Conservation (phyloP, 805 yeast species). For the Wickerhamomyces canadensis region DNA sequence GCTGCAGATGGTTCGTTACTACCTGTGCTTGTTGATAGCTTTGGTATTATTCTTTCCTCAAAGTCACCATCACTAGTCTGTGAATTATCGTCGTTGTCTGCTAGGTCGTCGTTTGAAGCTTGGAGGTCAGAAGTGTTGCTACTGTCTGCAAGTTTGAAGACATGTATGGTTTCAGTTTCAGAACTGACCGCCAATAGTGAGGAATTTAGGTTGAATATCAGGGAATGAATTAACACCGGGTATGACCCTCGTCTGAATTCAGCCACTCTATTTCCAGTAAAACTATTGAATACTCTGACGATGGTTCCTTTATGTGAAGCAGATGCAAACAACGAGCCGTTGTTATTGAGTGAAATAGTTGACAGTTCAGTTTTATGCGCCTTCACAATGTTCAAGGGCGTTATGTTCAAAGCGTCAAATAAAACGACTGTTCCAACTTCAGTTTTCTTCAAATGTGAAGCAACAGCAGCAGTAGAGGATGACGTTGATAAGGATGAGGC, state of each 20-base stretch:
- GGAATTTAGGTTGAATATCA: conserved; percentile 47
- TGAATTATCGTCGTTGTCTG: not conserved
- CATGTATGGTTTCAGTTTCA: conserved; percentile 60
- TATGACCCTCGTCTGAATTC: conserved; percentile 83
- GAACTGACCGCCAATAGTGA: conserved; percentile 51
- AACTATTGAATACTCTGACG: conserved; percentile 71
- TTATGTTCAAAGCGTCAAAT: conserved; percentile 68
- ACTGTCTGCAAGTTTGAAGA: conserved; percentile 54
- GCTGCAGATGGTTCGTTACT: not conserved
- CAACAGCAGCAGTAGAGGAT: too few relatives aligned
- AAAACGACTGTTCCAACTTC: conserved; percentile 45
- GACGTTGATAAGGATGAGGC: too few relatives aligned
- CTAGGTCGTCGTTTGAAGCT: conserved; percentile 1
- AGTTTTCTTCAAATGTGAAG: conserved; percentile 2
- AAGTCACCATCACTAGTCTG: not conserved
- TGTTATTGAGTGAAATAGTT: conserved; percentile 58
- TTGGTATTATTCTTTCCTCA: conserved; percentile 13
- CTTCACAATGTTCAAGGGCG: conserved; percentile 74
- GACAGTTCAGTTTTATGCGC: conserved; percentile 83
- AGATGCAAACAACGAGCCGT: conserved; percentile 80
- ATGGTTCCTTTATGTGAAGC: conserved; percentile 90
- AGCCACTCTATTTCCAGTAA: conserved; percentile 45
- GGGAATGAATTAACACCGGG: conserved; percentile 46
- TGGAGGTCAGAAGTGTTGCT: not conserved
- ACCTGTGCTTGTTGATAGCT: conserved; percentile 1